phyloP scores from a whole-genome alignment of 2,329 filamentous ascomycete genomes.

The Paecilomyces sp. region DNA sequence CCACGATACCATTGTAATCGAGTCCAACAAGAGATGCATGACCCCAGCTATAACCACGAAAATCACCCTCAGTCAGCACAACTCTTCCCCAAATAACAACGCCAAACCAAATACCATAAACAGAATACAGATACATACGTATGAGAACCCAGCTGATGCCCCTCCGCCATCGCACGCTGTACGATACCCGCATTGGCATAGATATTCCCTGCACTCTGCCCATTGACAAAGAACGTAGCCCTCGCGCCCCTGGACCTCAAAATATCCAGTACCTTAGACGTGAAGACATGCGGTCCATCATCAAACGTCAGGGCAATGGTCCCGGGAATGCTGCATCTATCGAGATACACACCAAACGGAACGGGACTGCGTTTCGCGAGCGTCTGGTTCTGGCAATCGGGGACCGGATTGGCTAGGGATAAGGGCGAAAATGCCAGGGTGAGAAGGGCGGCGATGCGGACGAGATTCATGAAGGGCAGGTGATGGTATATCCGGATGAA shows the following conservation, averaged over 20 bases:
- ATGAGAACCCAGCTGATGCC: slow-evolving; percentile 43
- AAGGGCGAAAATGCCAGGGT: background rate
- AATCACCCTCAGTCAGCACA: background rate
- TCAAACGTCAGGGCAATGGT: slow-evolving; percentile 60
- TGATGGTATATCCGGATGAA: background rate
- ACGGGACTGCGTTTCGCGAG: slow-evolving; percentile 6
- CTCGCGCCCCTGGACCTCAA: slow-evolving; percentile 50
- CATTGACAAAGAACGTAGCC: slow-evolving; percentile 59
- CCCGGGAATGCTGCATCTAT: slow-evolving; percentile 36
- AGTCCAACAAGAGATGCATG: slow-evolving; percentile 34
- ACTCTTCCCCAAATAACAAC: background rate
- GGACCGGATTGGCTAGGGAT: background rate
- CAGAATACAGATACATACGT: slow-evolving; percentile 27
- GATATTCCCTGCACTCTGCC: slow-evolving; percentile 29
- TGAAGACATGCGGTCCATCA: slow-evolving; percentile 57
- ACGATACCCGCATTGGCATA: slow-evolving; percentile 19
- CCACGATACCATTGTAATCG: slow-evolving; percentile 20
- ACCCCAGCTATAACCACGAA: slow-evolving; percentile 21
- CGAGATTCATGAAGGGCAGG: background rate
- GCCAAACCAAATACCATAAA: background rate
- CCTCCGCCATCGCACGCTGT: slow-evolving; percentile 25
- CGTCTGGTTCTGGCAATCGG: background rate
- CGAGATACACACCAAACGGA: slow-evolving; percentile 38
- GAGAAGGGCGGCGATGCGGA: background rate
- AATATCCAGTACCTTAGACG: slow-evolving; percentile 50